A percentile compares a stretch with the other conserved stretches of the same genome.
Conservation (phyloP, 169 alveolate genomes). For the Eimeria zaria region DNA sequence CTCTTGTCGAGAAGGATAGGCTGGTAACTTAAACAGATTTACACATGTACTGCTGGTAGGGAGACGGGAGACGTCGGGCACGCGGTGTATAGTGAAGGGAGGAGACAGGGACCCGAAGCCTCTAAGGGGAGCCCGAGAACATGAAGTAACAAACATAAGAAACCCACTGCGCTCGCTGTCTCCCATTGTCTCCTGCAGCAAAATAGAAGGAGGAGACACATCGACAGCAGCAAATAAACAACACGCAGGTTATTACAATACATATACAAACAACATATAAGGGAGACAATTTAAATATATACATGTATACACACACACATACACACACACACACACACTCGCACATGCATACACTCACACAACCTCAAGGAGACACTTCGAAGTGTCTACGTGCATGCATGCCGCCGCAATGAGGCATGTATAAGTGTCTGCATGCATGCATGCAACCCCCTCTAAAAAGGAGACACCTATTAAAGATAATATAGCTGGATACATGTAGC, state of each 20-base stretch:
- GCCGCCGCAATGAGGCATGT: no score
- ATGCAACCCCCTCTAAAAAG: neutral
- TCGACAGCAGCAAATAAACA: no score
- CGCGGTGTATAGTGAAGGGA: conserved; percentile 95
- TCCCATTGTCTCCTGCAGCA: conserved; percentile 90
- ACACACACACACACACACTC: neutral
- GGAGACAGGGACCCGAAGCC: conserved; percentile 96
- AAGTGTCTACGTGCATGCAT: no score
- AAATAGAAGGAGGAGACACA: no score
- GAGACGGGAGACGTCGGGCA: conserved; percentile 92
- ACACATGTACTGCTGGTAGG: conserved; percentile 98
- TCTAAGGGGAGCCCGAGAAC: conserved; percentile 98
- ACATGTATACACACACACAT: neutral
- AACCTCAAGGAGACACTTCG: no score
- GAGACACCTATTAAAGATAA: neutral
- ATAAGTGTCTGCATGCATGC: no score
- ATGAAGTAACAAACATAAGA: conserved; percentile 98
- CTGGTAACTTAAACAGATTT: conserved; percentile 98
- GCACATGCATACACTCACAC: no score
- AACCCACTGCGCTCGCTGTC: conserved; percentile 94
- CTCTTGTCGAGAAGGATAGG: conserved; percentile 92
- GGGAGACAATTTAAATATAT: no score
- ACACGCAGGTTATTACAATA: no score
- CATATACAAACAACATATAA: no score
- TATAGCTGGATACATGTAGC: neutral